A percentile compares a stretch with the other conserved stretches of the same genome.
phyloP scores from a whole-genome alignment of 2,329 filamentous ascomycete genomes.

The Trichoderma koningiopsis region DNA sequence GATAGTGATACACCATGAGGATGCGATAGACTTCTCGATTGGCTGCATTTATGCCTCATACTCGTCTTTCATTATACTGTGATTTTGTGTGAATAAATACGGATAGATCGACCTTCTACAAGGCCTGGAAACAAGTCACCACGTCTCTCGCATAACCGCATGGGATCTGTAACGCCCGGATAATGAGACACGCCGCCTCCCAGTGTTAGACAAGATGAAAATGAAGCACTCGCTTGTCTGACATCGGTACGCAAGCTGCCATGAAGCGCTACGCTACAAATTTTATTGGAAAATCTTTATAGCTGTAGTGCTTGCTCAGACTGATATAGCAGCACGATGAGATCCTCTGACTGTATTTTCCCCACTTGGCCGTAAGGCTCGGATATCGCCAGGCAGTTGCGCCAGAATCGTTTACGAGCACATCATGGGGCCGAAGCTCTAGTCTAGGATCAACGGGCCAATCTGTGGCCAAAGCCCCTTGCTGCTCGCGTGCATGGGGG shows the following conservation, averaged over 20 bases:
- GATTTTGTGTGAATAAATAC: too few species aligned
- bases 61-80: too few species aligned
- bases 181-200: too few species aligned
- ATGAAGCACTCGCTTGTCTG: not conserved
- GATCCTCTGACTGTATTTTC: not conserved
- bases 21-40: not conserved
- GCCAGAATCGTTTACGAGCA: conserved; percentile 4
- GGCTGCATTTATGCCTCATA: not conserved
- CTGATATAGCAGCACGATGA: not conserved
- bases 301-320: not conserved
- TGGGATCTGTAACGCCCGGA: too few species aligned
- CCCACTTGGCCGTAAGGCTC: not conserved
- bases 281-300: not conserved
- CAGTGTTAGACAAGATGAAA: too few species aligned
- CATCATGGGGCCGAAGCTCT: conserved; percentile 10
- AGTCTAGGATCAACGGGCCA: not conserved
- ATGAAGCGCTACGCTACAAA: not conserved
- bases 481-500: not conserved
- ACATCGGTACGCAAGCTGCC: not conserved
- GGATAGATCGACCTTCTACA: too few species aligned
- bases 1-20: not conserved
- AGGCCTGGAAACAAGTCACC: too few species aligned
- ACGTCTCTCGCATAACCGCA: too few species aligned
- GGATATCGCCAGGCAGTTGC: not conserved
- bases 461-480: not conserved